These are phyloP conservation scores for Boletus reticuloceps DNA, from an alignment of 768 basidiomycete genomes.

Conservation along the genomic window DNA sequence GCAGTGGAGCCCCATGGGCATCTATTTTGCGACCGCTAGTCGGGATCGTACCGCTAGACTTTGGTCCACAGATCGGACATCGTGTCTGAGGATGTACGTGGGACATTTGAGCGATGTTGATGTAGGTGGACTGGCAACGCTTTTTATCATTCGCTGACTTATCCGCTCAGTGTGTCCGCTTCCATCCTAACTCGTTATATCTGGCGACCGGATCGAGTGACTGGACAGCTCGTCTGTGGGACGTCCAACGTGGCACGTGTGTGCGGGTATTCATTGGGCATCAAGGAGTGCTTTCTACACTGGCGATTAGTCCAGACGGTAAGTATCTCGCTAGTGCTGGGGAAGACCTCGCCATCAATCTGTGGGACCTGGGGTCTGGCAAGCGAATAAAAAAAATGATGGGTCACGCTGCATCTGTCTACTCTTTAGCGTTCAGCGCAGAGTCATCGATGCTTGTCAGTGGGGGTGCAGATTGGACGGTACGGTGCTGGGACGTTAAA, in stretches of 20 bases:
- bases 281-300: conserved; percentile 78
- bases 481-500: conserved; percentile 98
- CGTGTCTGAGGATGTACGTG: conserved; percentile 87
- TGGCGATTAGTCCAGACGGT: conserved; percentile 93
- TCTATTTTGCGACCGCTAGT: conserved; percentile 97
- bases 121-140: conserved; percentile 50
- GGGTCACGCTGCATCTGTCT: conserved; percentile 86
- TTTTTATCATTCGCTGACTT: conserved; percentile 2
- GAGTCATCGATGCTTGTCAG: conserved; percentile 91
- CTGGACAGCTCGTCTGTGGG: conserved; percentile 95
- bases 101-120: conserved; percentile 97
- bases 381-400: conserved; percentile 94
- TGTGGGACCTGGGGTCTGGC: conserved; percentile 97
- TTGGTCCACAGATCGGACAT: conserved; percentile 92
- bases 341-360: conserved; percentile 88
- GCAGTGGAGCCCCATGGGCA: conserved; percentile 96
- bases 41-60: conserved; percentile 91
- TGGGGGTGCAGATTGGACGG: conserved; percentile 92
- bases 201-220: conserved; percentile 96
- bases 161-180: conserved; percentile 75
- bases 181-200: conserved; percentile 97
- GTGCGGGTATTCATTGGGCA: conserved; percentile 96
- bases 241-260: conserved; percentile 93
- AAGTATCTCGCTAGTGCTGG: conserved; percentile 90
- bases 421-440: conserved; percentile 87